These are phyloP conservation scores for Psilocybe mexicana DNA, from an alignment of 1,284 basidiomycete genomes.

Conservation along the genomic window DNA sequence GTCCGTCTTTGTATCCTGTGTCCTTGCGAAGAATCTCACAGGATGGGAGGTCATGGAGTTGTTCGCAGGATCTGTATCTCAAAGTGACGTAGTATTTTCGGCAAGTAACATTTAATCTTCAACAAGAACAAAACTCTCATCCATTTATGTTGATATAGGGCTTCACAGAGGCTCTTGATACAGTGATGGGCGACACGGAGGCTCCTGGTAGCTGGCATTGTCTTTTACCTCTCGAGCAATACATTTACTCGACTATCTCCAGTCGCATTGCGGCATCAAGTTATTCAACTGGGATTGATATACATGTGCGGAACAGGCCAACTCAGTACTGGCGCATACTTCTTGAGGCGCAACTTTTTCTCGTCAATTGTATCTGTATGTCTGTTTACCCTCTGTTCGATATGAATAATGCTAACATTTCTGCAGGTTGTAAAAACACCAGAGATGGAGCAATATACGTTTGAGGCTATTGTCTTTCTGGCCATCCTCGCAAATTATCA, in stretches of 20 bases:
- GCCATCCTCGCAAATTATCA: slow-evolving; percentile 66
- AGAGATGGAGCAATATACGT: slow-evolving; percentile 53
- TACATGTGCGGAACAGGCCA: slow-evolving; percentile 60
- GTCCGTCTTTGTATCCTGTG: slow-evolving; percentile 41
- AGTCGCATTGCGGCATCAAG: slow-evolving; percentile 54
- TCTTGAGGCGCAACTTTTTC: slow-evolving; percentile 60
- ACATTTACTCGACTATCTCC: slow-evolving; percentile 4
- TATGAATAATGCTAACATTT: neutral
- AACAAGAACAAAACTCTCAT: neutral
- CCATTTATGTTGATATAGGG: slow-evolving; percentile 32
- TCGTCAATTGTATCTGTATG: slow-evolving; percentile 51
- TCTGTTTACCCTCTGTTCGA: slow-evolving; percentile 1
- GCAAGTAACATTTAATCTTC: slow-evolving; percentile 31
- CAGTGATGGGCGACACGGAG: slow-evolving; percentile 42
- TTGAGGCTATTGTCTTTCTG: slow-evolving; percentile 58
- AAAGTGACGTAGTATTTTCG: slow-evolving; percentile 59
- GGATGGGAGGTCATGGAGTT: slow-evolving; percentile 74
- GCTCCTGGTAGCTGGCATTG: slow-evolving; percentile 51
- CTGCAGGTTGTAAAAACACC: slow-evolving; percentile 53
- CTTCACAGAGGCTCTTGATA: slow-evolving; percentile 46
- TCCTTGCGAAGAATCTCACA: slow-evolving; percentile 54
- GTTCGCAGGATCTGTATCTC: slow-evolving; percentile 56
- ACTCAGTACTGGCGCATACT: slow-evolving; percentile 68
- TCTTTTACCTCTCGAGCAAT: neutral
- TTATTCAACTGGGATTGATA: slow-evolving; percentile 54